Base-by-base conservation (phyloP, 139 green algal species). In the Astrephomene gubernaculifera region DNA sequence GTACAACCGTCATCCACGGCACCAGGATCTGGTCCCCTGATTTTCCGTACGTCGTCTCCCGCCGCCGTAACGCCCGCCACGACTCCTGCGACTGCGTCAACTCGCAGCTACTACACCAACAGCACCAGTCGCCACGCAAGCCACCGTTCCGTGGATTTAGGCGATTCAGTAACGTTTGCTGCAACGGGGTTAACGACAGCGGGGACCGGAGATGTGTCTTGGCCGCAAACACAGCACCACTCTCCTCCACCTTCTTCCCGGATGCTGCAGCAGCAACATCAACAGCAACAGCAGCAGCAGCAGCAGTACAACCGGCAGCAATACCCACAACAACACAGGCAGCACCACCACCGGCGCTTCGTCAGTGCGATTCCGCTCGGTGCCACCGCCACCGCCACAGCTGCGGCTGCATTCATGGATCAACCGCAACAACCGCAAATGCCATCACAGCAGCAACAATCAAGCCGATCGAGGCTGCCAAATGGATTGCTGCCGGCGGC, bases 231-330 rank as follows among this genome's bases (percentile, higher is more conserved):
- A n/a, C n/a, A n/a, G n/a, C n/a, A n/a, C n/a, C 68, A 54, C 21
- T 75, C 68, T 31, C 19, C 68, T 14, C 7, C 68, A 33, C 68
- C 39, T 6, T 17, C 29, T 6, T 6, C 29, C 17, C 22, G 9
- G 38, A 38, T 35, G 68, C 68, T 57, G 41, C 68, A 75, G 68
- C 68, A 75, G 36, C 68, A 75, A 39, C 38, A 75, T 17, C 12
- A 38, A 4, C 27, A 75, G 21, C 38, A 25, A 1, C 38, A 6
- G 22, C 57, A 17, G 22, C 19, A 27, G 19, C 19, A 24, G 14
- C 14, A 24, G 14, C 14, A 33, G 25, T 39, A 75, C 35, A 38
- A 75, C 38, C 68, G 68, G 9, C 19, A 39, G 39, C 38, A 75
- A 19, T n/a, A n/a, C n/a, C n/a, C n/a, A n/a, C n/a, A n/a, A n/a